Evolutionary conservation across 305 asterid species (phyloP).

Genomic region (Lippia alba): DNA sequence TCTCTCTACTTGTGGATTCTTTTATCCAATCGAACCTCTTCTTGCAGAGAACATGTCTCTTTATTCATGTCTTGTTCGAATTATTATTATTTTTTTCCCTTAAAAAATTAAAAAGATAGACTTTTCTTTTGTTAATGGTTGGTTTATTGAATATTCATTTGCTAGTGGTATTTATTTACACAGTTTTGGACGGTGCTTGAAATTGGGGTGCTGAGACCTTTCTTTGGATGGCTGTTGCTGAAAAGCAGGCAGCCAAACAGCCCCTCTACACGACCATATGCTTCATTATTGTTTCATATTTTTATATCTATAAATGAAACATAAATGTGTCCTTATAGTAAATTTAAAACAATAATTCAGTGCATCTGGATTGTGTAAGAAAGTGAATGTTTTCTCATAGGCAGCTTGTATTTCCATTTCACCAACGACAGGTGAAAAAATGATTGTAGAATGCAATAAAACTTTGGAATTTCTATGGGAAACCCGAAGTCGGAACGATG

Average conservation of each 20-base stretch:
- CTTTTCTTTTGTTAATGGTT: constrained; percentile 8
- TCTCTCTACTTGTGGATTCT: constrained; percentile 62
- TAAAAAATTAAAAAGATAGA: background rate
- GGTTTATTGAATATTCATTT: background rate
- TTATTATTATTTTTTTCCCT: constrained; percentile 27
- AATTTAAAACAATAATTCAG: too few relatives aligned
- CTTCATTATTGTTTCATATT: background rate
- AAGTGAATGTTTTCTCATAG: too few relatives aligned
- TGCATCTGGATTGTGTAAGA: too few relatives aligned
- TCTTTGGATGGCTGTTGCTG: constrained; percentile 32
- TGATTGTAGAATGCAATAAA: too few relatives aligned
- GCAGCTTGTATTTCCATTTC: too few relatives aligned
- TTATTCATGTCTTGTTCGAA: constrained; percentile 62
- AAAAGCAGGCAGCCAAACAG: constrained; percentile 37
- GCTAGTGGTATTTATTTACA: constrained; percentile 33
- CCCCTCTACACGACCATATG: constrained; percentile 28
- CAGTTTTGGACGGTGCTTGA: constrained; percentile 37
- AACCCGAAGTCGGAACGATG: too few relatives aligned
- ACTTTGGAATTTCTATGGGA: too few relatives aligned
- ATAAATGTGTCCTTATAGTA: too few relatives aligned
- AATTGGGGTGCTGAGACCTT: constrained; percentile 39
- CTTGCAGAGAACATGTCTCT: constrained; percentile 91
- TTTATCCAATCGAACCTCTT: constrained; percentile 86
- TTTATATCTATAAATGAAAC: too few relatives aligned
- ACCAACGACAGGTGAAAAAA: too few relatives aligned